phyloP scores from a whole-genome alignment of 352 stramenopile genomes.

The Globisporangium cylindrosporum region DNA sequence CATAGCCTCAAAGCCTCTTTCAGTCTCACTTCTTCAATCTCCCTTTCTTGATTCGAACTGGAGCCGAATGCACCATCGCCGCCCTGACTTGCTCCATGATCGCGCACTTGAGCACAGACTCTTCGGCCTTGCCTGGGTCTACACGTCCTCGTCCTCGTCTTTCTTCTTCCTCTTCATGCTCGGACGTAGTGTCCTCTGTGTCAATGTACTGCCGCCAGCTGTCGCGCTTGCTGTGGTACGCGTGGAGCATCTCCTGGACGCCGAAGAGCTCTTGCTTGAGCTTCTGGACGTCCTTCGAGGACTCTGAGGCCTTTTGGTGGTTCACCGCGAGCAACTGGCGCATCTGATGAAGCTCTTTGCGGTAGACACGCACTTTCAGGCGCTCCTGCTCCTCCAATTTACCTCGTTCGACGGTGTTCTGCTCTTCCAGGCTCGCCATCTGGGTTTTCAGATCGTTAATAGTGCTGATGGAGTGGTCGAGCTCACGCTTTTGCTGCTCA shows the following conservation, averaged over 20 bases:
- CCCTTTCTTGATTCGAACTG: not conserved
- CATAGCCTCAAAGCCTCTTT: not conserved
- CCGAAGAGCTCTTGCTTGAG: constrained; percentile 47
- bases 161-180: constrained; percentile 12
- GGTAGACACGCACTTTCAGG: constrained; percentile 17
- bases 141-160: not conserved
- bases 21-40: constrained; percentile 3
- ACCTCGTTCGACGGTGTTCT: not conserved
- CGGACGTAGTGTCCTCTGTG: constrained; percentile 7
- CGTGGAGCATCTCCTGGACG: constrained; percentile 44
- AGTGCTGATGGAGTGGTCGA: constrained; percentile 10
- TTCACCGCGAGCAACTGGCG: constrained; percentile 47
- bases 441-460: constrained; percentile 19
- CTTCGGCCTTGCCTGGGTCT: constrained; percentile 21
- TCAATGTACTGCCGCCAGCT: constrained; percentile 3
- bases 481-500: constrained; percentile 18
- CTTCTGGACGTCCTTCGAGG: constrained; percentile 43
- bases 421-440: not conserved
- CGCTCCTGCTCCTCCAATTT: constrained; percentile 22
- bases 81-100: constrained; percentile 46
- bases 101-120: constrained; percentile 32
- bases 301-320: constrained; percentile 41
- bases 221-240: constrained; percentile 22
- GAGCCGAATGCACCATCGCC: not conserved
- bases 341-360: constrained; percentile 40